These are phyloP conservation scores for Pezicula radicicola DNA, from an alignment of 2,329 filamentous ascomycete species.

Conservation along the genomic window DNA sequence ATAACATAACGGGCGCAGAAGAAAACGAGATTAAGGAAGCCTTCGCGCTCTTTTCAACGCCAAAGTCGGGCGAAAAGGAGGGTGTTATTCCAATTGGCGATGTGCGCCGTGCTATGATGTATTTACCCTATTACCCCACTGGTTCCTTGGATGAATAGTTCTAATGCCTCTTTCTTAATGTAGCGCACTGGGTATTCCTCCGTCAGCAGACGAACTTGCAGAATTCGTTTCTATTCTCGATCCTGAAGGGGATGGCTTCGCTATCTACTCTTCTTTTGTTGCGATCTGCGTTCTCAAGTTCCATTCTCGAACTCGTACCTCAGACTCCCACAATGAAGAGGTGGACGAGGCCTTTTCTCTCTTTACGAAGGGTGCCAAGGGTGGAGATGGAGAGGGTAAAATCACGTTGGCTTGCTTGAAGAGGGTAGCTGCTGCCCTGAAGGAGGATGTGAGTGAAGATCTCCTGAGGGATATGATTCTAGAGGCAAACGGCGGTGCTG, in stretches of 20 bases:
- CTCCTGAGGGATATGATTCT: constrained; percentile 90
- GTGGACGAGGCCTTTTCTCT: constrained; percentile 79
- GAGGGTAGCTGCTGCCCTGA: constrained; percentile 75
- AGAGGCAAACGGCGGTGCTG: constrained; percentile 83
- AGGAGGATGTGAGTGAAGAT: constrained; percentile 81
- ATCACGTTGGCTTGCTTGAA: constrained; percentile 80
- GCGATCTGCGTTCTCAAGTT: constrained; percentile 86
- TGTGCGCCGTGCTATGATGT: constrained; percentile 72
- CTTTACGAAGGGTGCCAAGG: constrained; percentile 60
- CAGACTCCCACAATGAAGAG: constrained; percentile 57
- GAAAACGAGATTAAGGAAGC: constrained; percentile 91
- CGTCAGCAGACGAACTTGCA: constrained; percentile 62
- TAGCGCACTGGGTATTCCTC: constrained; percentile 79
- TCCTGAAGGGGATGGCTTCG: constrained; percentile 74
- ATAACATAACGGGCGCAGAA: constrained; percentile 79
- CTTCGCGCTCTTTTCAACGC: constrained; percentile 76
- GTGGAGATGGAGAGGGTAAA: constrained; percentile 40
- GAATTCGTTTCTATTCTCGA: constrained; percentile 82
- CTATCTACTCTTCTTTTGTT: constrained; percentile 78
- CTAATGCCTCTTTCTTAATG: neutral
- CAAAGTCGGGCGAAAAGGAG: constrained; percentile 68
- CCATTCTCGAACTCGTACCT: constrained; percentile 53
- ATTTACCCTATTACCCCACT: constrained; percentile 19
- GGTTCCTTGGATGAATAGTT: neutral
- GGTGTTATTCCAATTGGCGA: constrained; percentile 42